Evolutionary conservation across 2,329 filamentous ascomycete species (phyloP).

Genomic region (Cercospora berteroae): DNA sequence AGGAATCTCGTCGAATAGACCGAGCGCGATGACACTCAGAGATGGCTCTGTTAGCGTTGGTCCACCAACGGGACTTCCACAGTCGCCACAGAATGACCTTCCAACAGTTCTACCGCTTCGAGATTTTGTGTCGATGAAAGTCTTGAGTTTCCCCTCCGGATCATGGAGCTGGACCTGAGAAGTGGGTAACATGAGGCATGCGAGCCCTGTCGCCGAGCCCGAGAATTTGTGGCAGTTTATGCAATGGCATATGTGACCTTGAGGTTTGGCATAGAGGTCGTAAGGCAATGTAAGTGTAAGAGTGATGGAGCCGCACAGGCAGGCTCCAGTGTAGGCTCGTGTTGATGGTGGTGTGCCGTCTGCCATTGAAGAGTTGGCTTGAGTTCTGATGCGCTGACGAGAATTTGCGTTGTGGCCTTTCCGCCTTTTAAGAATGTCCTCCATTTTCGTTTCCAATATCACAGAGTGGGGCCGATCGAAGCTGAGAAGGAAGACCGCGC

Average conservation of each 20-base stretch:
- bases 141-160: constrained; percentile 17
- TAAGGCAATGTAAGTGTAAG: constrained; percentile 31
- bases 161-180: constrained; percentile 16
- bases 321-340: constrained; percentile 18
- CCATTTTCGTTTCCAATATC: not conserved
- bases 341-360: not conserved
- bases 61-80: constrained; percentile 20
- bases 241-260: constrained; percentile 49
- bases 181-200: constrained; percentile 16
- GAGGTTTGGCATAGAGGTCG: constrained; percentile 42
- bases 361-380: not conserved
- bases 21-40: constrained; percentile 20
- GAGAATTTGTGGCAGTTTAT: constrained; percentile 47
- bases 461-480: not conserved
- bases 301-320: constrained; percentile 37
- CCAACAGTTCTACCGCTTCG: constrained; percentile 19
- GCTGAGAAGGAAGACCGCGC: not conserved
- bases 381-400: not conserved
- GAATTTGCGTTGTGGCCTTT: not conserved
- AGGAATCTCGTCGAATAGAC: constrained; percentile 21
- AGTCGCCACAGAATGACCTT: constrained; percentile 23
- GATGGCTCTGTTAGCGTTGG: not conserved
- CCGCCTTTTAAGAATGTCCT: not conserved
- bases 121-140: constrained; percentile 19
- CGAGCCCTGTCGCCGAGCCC: constrained; percentile 29